These are phyloP conservation scores for Aspergillus ochraceus DNA, from an alignment of 2,329 filamentous ascomycete genomes.

Conservation along the genomic window DNA sequence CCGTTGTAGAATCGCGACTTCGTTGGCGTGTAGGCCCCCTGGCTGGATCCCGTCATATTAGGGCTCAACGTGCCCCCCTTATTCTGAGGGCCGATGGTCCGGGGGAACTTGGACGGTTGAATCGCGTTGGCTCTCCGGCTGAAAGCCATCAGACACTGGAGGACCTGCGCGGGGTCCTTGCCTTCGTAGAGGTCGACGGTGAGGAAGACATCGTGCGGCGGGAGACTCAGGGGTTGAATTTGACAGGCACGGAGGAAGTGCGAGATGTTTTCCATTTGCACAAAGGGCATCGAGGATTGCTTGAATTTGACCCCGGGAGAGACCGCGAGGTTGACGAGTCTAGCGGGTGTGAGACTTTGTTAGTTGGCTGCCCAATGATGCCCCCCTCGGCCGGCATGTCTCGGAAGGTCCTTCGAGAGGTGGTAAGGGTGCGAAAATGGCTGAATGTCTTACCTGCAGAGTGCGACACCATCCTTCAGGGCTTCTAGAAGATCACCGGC, in stretches of 20 bases:
- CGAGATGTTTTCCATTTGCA: constrained; percentile 99
- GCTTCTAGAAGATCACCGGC: constrained; percentile 77
- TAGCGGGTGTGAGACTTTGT: constrained; percentile 39
- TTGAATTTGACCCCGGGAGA: constrained; percentile 86
- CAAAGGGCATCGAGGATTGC: constrained; percentile 90
- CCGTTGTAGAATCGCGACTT: constrained; percentile 54
- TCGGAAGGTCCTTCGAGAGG: not conserved
- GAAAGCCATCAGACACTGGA: constrained; percentile 90
- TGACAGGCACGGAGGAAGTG: constrained; percentile 91
- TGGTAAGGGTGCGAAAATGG: not conserved
- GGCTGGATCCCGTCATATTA: constrained; percentile 63
- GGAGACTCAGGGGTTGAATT: constrained; percentile 77
- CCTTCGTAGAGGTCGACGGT: constrained; percentile 95
- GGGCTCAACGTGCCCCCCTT: constrained; percentile 63
- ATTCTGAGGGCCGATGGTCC: constrained; percentile 71
- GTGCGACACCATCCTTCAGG: constrained; percentile 84
- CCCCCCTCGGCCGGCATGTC: not conserved
- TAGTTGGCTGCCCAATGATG: not conserved
- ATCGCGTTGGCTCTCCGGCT: constrained; percentile 78
- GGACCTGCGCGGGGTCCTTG: constrained; percentile 93
- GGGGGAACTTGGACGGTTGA: constrained; percentile 72
- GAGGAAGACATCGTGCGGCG: constrained; percentile 91
- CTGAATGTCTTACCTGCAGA: constrained; percentile 73
- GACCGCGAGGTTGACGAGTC: constrained; percentile 78
- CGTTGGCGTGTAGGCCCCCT: constrained; percentile 42